Base-by-base conservation (phyloP, 306 rosid species). In the Hippophae tibetana region DNA sequence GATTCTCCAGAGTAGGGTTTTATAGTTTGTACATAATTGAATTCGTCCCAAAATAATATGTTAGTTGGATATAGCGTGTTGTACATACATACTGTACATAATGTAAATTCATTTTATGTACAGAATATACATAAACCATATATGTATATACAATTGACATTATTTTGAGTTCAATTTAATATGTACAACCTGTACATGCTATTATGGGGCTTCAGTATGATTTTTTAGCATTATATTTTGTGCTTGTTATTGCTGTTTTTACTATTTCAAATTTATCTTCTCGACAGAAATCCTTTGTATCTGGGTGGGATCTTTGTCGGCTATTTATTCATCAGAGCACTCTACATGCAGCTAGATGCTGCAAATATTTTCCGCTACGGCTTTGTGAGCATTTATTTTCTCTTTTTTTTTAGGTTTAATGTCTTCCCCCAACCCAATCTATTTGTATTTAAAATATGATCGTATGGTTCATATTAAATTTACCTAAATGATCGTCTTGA, bases 231-330 rank as follows among this genome's bases (percentile, higher is more conserved):
- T 13, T 12, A 25, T 13, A 42, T 49, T 46, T 49, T 73, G 38
- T 66, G 45, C 42, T 38, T 57, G 13, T 60, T 27, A 38, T 23
- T 47, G 40, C 23, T 18, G 42, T 60, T 71, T 75, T 80, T 14
- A 78, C 76, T 55, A 46, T 59, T 40, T 63, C 61, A 61, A 27
- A n/a, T 31, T 10, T 31, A 57, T 61, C 46, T 68, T 58, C 43
- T 40, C 78, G 73, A 79, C 97, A 93, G 99, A 82, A 93, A 93
- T 69, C 99, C 99, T 48, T 67, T 93, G 66, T 93, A 86, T 70
- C 64, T 93, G 71, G 68, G 82, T 41, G 65, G 88, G 51, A 75
- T 93, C 76, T 88, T 93, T 75, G 77, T 88, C 58, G 85, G 64
- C 63, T 93, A 52, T 71, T 80, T 93, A 60, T 86, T 93, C 41